These are phyloP conservation scores for Amphicarpaea edgeworthii DNA, from an alignment of 306 rosid species.

Conservation along the genomic window DNA sequence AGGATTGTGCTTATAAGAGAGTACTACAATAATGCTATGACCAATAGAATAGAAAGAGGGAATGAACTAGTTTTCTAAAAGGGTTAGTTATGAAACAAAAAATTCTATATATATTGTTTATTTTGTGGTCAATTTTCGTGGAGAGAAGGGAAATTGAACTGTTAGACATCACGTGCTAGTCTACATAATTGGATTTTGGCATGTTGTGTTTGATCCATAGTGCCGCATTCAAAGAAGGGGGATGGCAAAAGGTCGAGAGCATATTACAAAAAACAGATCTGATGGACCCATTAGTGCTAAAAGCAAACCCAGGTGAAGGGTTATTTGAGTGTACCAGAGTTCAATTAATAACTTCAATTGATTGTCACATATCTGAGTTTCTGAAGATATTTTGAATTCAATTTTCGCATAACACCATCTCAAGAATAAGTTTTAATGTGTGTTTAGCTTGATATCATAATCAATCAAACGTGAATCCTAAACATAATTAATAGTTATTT, in stretches of 20 bases:
- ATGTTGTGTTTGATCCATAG: constrained; percentile 21
- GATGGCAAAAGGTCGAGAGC: neutral
- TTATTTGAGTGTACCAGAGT: neutral
- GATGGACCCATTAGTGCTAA: constrained; percentile 7
- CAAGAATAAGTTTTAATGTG: too few species aligned
- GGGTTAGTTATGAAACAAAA: neutral
- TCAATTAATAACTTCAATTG: neutral
- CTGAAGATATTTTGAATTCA: too few species aligned
- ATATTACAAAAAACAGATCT: neutral
- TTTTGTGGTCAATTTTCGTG: constrained; percentile 13
- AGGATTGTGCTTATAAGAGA: constrained; percentile 7
- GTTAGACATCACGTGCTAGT: constrained; percentile 39
- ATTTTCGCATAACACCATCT: too few species aligned
- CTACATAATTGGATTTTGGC: constrained; percentile 33
- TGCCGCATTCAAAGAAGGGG: neutral
- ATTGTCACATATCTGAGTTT: too few species aligned
- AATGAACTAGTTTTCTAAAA: neutral
- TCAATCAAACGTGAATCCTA: too few species aligned
- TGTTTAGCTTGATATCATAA: too few species aligned
- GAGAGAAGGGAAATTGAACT: constrained; percentile 9
- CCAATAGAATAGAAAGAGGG: constrained; percentile 2
- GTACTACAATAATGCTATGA: neutral
- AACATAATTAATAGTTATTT: too few species aligned
- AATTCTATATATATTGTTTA: neutral
- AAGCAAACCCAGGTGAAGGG: neutral